Evolutionary conservation across 139 green algal genomes (phyloP).

Genomic region (Pseudopediastrum boryanum): DNA sequence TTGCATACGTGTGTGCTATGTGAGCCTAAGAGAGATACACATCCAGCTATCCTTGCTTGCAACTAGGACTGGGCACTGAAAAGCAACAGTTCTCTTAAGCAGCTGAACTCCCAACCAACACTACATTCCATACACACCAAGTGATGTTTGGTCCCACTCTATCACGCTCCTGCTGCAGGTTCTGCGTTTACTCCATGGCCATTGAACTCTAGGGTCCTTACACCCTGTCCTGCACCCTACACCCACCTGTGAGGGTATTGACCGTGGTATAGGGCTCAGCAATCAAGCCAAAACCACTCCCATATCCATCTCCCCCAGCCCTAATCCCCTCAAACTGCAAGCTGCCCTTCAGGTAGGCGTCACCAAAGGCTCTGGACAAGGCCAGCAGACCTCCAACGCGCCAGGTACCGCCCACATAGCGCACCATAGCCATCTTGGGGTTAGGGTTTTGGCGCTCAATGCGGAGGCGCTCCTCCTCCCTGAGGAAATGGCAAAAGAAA

Average conservation of each 20-base stretch:
- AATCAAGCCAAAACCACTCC: slow-evolving; percentile 83
- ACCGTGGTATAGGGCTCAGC: slow-evolving; percentile 76
- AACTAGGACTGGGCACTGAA: too few species aligned
- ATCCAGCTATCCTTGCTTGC: too few species aligned
- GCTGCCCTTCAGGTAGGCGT: slow-evolving; percentile 90
- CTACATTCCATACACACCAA: too few species aligned
- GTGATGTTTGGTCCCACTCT: too few species aligned
- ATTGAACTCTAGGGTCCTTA: too few species aligned
- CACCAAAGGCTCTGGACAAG: slow-evolving; percentile 93
- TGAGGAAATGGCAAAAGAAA: slow-evolving; percentile 36
- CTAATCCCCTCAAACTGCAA: slow-evolving; percentile 90
- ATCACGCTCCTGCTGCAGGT: too few species aligned
- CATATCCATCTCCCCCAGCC: slow-evolving; percentile 74
- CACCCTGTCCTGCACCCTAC: background rate
- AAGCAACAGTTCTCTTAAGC: too few species aligned
- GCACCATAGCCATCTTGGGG: slow-evolving; percentile 84
- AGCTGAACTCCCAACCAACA: too few species aligned
- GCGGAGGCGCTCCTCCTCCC: slow-evolving; percentile 78
- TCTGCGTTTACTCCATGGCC: too few species aligned
- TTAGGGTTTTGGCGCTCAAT: slow-evolving; percentile 97
- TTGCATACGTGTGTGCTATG: too few species aligned
- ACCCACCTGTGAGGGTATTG: slow-evolving; percentile 56
- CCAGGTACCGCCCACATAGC: slow-evolving; percentile 88
- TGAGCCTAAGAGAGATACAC: too few species aligned
- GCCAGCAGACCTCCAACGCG: slow-evolving; percentile 94